Evolutionary conservation across 495 filamentous ascomycete species (phyloP).

Genomic region (Penicillium pancosmium): DNA sequence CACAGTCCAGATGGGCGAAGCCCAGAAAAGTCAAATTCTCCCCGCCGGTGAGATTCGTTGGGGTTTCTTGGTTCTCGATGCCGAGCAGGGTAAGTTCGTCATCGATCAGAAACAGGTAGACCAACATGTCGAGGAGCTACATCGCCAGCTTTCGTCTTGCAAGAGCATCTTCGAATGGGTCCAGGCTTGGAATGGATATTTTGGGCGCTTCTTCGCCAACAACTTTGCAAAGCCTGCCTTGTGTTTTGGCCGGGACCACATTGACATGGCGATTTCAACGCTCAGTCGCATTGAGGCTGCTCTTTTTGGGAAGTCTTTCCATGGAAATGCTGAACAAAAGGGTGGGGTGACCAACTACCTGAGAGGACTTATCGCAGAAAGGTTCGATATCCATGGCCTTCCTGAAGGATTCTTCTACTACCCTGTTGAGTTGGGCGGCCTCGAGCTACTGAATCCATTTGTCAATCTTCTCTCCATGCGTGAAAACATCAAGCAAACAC

Average conservation of each 20-base stretch:
- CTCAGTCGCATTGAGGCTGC: slow-evolving; percentile 60
- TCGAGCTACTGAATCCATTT: slow-evolving; percentile 60
- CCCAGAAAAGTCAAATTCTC: slow-evolving; percentile 11
- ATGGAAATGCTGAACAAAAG: slow-evolving; percentile 16
- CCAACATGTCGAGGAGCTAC: slow-evolving; percentile 61
- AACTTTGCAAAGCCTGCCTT: slow-evolving; percentile 68
- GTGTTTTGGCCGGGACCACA: slow-evolving; percentile 64
- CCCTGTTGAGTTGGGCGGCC: slow-evolving; percentile 60
- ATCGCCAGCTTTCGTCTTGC: slow-evolving; percentile 58
- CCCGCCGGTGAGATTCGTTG: slow-evolving; percentile 64
- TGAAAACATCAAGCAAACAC: slow-evolving; percentile 51
- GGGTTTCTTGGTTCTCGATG: slow-evolving; percentile 65
- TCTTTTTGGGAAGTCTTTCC: slow-evolving; percentile 43
- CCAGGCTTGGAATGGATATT: slow-evolving; percentile 20
- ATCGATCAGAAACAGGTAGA: slow-evolving; percentile 67
- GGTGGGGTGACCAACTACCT: slow-evolving; percentile 62
- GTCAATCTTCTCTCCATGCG: slow-evolving; percentile 56
- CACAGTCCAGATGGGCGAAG: slow-evolving; percentile 43
- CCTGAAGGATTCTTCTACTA: slow-evolving; percentile 72
- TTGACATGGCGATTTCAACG: slow-evolving; percentile 63
- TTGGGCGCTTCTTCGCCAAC: slow-evolving; percentile 49
- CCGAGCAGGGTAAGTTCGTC: slow-evolving; percentile 55
- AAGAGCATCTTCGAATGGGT: slow-evolving; percentile 61
- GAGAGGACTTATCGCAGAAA: slow-evolving; percentile 51
- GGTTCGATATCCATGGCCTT: slow-evolving; percentile 58